phyloP scores from a whole-genome alignment of 805 yeast genomes.

The Starmerella khaoyaiensis region DNA sequence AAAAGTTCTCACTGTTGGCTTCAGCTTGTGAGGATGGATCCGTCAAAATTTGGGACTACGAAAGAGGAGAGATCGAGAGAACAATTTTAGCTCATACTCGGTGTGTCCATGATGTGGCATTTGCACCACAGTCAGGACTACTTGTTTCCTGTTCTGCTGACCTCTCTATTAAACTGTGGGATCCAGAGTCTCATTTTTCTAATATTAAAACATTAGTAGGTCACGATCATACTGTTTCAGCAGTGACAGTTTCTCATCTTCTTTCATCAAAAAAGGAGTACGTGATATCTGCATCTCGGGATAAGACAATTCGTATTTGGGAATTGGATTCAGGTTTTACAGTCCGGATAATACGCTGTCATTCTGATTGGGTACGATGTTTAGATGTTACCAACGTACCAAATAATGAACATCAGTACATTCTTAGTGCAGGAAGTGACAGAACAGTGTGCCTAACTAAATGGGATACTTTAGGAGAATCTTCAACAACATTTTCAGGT shows the following conservation, averaged over 20 bases:
- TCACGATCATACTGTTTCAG: slow-evolving; percentile 76
- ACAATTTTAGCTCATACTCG: slow-evolving; percentile 67
- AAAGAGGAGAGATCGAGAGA: slow-evolving; percentile 45
- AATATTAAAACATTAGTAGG: slow-evolving; percentile 58
- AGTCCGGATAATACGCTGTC: slow-evolving; percentile 54
- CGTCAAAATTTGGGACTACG: slow-evolving; percentile 61
- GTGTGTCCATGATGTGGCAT: slow-evolving; percentile 44
- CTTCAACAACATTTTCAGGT: slow-evolving; percentile 38
- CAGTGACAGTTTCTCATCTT: slow-evolving; percentile 32
- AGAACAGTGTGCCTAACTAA: slow-evolving; percentile 10
- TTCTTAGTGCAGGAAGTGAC: slow-evolving; percentile 19
- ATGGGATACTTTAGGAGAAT: background rate
- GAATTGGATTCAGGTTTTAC: slow-evolving; percentile 55
- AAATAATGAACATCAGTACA: background rate
- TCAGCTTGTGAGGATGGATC: slow-evolving; percentile 64
- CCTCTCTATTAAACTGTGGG: slow-evolving; percentile 57
- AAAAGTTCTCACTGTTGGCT: slow-evolving; percentile 49
- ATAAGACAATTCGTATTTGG: slow-evolving; percentile 76
- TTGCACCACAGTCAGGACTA: slow-evolving; percentile 35
- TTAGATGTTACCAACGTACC: slow-evolving; percentile 30
- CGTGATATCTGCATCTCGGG: slow-evolving; percentile 68
- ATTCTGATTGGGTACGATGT: slow-evolving; percentile 77
- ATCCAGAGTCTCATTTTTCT: slow-evolving; percentile 36
- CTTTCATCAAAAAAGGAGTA: slow-evolving; percentile 33
- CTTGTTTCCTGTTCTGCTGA: slow-evolving; percentile 43